These are phyloP conservation scores for Penicillium sp. DNA, from an alignment of 2,329 filamentous ascomycete species.

Conservation along the genomic window DNA sequence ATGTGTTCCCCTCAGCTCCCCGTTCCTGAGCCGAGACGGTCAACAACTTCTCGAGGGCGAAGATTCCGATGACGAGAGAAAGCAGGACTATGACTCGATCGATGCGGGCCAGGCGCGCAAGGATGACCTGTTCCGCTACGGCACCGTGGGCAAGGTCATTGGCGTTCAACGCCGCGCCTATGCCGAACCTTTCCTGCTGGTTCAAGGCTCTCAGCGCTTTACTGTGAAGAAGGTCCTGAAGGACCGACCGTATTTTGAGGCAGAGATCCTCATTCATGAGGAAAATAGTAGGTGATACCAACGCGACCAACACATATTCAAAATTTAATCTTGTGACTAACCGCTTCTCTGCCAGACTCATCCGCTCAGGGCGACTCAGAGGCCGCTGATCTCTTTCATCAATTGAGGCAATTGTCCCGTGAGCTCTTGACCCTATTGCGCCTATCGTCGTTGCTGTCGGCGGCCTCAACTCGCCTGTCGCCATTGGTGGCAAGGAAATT, in stretches of 20 bases:
- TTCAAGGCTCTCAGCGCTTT: conserved; percentile 80
- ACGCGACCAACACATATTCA: not conserved
- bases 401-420: conserved; percentile 78
- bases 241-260: conserved; percentile 84
- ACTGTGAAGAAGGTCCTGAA: conserved; percentile 70
- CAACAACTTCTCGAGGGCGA: conserved; percentile 70
- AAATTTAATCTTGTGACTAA: conserved; percentile 4
- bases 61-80: conserved; percentile 49
- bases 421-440: conserved; percentile 83
- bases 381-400: conserved; percentile 68
- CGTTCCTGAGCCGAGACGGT: conserved; percentile 69
- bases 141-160: conserved; percentile 74
- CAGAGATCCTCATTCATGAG: conserved; percentile 67
- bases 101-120: conserved; percentile 62
- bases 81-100: conserved; percentile 48
- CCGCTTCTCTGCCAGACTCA: conserved; percentile 24
- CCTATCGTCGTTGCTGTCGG: conserved; percentile 78
- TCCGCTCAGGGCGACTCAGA: conserved; percentile 57
- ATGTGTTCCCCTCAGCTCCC: conserved; percentile 81
- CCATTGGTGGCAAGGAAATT: conserved; percentile 82
- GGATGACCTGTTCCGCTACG: conserved; percentile 76
- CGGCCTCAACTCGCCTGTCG: conserved; percentile 67
- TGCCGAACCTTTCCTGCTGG: conserved; percentile 76
- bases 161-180: conserved; percentile 73
- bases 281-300: conserved; percentile 60